Conservation (phyloP, 495 filamentous ascomycete species). For the Xylaria intraflava region DNA sequence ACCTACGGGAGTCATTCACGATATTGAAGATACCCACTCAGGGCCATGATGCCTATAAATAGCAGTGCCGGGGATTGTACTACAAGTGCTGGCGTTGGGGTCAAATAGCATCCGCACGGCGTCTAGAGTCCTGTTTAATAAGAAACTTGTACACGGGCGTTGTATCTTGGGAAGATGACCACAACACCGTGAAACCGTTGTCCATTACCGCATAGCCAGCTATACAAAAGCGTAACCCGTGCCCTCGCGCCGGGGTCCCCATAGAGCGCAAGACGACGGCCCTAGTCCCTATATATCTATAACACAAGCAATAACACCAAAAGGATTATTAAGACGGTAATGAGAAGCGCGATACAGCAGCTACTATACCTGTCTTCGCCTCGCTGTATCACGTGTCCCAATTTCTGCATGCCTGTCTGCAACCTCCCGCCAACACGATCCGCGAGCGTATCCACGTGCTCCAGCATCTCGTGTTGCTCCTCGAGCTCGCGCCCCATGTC, state of each 20-base stretch:
- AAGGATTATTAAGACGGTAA: conserved; percentile 76
- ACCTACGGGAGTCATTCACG: not conserved
- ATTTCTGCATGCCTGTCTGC: conserved; percentile 75
- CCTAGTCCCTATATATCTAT: conserved; percentile 21
- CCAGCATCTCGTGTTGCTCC: conserved; percentile 77
- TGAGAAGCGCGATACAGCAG: conserved; percentile 84
- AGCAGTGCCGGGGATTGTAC: not conserved
- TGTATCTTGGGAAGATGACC: not conserved
- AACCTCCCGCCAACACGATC: conserved; percentile 84
- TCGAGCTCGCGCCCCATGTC: conserved; percentile 94
- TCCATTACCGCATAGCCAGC: not conserved
- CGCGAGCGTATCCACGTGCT: conserved; percentile 71
- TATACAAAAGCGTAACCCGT: conserved; percentile 10
- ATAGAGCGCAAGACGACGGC: not conserved
- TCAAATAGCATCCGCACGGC: conserved; percentile 4
- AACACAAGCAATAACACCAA: conserved; percentile 62
- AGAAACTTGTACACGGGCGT: not conserved
- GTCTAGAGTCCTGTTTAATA: not conserved
- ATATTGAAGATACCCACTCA: not conserved
- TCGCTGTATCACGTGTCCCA: conserved; percentile 75
- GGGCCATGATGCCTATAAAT: conserved; percentile 2
- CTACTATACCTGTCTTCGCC: conserved; percentile 90
- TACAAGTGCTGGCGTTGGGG: conserved; percentile 6
- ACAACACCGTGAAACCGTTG: not conserved
- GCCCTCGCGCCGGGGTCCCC: conserved; percentile 1